Base-by-base conservation (phyloP, 768 basidiomycete genomes). In the Phylloporus arenicola region DNA sequence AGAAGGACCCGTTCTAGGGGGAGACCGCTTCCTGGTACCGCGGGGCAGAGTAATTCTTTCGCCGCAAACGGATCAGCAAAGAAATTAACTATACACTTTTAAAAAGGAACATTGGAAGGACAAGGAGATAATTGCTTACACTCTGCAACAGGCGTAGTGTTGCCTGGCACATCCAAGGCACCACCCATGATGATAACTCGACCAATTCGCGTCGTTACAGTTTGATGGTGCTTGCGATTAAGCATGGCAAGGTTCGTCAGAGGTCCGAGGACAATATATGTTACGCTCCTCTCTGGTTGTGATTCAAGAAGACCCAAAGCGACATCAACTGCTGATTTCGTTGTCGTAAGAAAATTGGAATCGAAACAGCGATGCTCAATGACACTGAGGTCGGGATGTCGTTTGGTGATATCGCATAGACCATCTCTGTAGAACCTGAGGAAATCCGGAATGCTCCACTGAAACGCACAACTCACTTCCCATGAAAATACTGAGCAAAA, bases 151-250 rank as follows among this genome's bases (percentile, higher is more conserved):
- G 91, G 81, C 22, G 75, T 81, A 0, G 84, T 86, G 57, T 95
- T 97, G 3, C 93, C 93, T 0, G 93, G 91, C 29, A 91, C 88
- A 56, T 94, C 91, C 20, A 97, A 65, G 2, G 92, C 87, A 13
- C 92, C 93, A n/a, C 93, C 93, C 92, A 97, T 95, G 64, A 83
- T 84, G 19, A 93, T 70, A 8, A 97, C 71, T n/a, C 83, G 77
- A 5, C 83, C 88, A 25, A 91, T 78, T 38, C 79, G 79, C 12
- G 76, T 67, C 8, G 69, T 68, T 27, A 92, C 72, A 11, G 76
- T 69, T 31, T 71, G 62, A 10, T 77, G 74, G 56, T 89, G 76
- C 38, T 72, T 58, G 7, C 75, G 76, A 64, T 88, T 70, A 51
- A 88, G 72, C 30, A 72, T 69, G 1, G 90, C 89, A 29, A 97